Evolutionary conservation across 208 protist species (phyloP).

Genomic region (Wallacemonas sp.): DNA sequence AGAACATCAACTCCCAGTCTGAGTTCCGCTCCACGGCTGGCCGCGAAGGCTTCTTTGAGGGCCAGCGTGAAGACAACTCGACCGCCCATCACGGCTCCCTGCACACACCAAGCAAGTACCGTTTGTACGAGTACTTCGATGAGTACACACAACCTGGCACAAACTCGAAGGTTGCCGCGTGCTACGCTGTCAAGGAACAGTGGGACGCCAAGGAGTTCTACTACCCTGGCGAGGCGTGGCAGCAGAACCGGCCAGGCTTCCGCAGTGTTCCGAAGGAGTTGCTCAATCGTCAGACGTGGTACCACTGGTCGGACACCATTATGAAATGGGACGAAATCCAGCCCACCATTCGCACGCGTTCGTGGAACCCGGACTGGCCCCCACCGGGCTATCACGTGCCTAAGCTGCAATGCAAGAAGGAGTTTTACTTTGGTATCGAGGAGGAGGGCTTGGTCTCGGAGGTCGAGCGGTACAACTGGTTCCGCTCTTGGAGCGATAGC

Average conservation of each 20-base stretch:
- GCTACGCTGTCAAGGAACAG: conserved; percentile 82
- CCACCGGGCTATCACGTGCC: conserved; percentile 84
- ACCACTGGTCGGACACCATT: conserved; percentile 86
- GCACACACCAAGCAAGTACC: conserved; percentile 81
- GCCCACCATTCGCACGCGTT: conserved; percentile 77
- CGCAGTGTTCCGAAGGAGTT: conserved; percentile 86
- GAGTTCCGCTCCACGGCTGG: conserved; percentile 69
- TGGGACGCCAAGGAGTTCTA: conserved; percentile 89
- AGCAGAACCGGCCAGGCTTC: conserved; percentile 82
- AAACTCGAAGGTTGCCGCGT: conserved; percentile 71
- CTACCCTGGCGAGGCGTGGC: conserved; percentile 87
- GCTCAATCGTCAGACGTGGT: conserved; percentile 87
- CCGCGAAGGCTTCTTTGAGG: conserved; percentile 70
- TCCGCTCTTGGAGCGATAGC: conserved; percentile 77
- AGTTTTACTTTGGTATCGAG: conserved; percentile 83
- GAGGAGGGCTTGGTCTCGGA: conserved; percentile 78
- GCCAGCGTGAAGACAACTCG: conserved; percentile 77
- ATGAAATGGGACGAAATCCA: conserved; percentile 87
- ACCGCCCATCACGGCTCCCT: conserved; percentile 59
- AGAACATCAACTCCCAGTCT: conserved; percentile 86
- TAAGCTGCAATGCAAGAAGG: conserved; percentile 82
- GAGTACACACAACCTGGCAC: conserved; percentile 86
- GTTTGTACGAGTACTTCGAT: conserved; percentile 89
- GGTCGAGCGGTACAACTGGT: conserved; percentile 89
- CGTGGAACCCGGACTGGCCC: conserved; percentile 88